Conservation (phyloP, 495 filamentous ascomycete genomes). For the Astrocystis sublimbata region DNA sequence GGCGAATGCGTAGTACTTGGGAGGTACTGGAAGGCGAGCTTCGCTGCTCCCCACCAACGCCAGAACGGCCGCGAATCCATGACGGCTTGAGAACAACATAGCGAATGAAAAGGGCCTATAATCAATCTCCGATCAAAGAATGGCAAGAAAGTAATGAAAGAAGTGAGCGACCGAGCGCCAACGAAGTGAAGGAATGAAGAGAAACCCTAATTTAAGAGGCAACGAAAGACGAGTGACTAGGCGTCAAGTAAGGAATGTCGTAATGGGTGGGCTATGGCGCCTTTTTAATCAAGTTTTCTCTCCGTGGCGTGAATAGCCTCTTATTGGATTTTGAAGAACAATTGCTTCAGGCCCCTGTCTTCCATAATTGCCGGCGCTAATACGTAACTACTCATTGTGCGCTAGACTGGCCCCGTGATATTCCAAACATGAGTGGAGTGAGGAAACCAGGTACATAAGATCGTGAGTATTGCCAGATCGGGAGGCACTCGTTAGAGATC, state of each 20-base stretch:
- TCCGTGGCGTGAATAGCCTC: neutral
- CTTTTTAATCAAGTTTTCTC: neutral
- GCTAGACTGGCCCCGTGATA: neutral
- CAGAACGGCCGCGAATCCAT: neutral
- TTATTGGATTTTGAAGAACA: neutral
- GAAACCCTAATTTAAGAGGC: neutral
- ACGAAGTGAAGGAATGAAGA: neutral
- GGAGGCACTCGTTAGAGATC: slow-evolving; percentile 11
- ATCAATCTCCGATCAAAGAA: slow-evolving; percentile 1
- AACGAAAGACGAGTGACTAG: neutral
- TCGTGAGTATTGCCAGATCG: neutral
- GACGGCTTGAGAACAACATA: neutral
- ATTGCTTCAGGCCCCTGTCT: neutral
- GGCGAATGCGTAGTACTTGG: slow-evolving; percentile 1
- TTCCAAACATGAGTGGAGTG: neutral
- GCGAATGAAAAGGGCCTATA: neutral
- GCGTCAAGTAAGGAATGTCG: neutral
- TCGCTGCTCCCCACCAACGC: neutral
- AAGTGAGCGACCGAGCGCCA: slow-evolving; percentile 10
- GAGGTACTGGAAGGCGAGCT: neutral
- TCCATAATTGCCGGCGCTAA: neutral
- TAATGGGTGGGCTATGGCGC: neutral
- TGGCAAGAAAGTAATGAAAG: slow-evolving; percentile 8
- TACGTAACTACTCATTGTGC: neutral
- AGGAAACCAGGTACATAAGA: neutral